Base-by-base conservation (phyloP, 2,329 filamentous ascomycete species). In the Atkinsonella texensis region DNA sequence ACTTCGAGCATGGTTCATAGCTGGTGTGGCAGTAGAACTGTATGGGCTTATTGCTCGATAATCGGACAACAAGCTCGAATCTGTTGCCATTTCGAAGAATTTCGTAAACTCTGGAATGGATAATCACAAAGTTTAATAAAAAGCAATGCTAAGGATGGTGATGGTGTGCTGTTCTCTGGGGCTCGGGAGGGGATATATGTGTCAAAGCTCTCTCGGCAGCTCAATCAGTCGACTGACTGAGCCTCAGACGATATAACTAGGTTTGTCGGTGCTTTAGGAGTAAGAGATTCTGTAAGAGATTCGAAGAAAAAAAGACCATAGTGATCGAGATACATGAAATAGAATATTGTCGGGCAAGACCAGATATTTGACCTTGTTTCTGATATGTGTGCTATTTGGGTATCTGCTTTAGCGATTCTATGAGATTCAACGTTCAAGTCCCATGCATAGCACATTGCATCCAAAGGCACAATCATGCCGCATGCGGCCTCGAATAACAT, bases 401-500 rank as follows among this genome's bases (percentile, higher is more conserved):
- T 51, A 46, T 46, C 18, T 23, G 18, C 8, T 40, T 10, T 13
- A 33, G 31, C 3, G 32, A 50, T 20, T 39, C 23, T 33, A 44
- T 39, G 38, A 33, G 18, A 45, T 18, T 10, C 33, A 39, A 40
- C 32, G 7, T 39, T 39, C 5, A 20, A 13, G 18, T 11, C 31
- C 28, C 28, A 45, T 44, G 42, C 41, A 43, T 43, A 23, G 39
- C 44, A 50, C 20, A 38, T 18, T n/a, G 40, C 39, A 46, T 20
- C 20, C 33, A 54, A 43, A 48, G 39, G 44, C 8, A 41, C 17
- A 40, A 33, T 45, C 42, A 20, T 53, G 58, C 56, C 57, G 49
- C 54, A 56, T 57, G 44, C 55, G 52, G 53, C 52, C 47, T 56
- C 55, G 54, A 59, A 58, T 51, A 44, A 28, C 48, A 49, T 33